Conservation (phyloP, 169 alveolate genomes). For the Cryptosporidium felis region DNA sequence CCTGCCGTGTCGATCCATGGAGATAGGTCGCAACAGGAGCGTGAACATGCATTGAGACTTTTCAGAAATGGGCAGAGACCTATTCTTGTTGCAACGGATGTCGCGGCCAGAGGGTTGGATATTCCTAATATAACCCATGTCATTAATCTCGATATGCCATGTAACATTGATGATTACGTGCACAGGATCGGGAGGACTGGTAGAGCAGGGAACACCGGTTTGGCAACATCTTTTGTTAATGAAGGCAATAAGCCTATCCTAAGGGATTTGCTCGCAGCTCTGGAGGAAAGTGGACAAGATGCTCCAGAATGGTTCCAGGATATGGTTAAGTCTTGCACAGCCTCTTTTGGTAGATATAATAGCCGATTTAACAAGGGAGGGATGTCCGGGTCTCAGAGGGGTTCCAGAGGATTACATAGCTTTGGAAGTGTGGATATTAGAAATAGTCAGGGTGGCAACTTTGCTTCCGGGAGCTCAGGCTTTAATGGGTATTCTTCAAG, state of each 20-base stretch:
- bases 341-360: constrained; percentile 62
- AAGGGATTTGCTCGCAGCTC: constrained; percentile 82
- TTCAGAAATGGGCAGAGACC: constrained; percentile 92
- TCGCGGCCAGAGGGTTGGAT: constrained; percentile 98
- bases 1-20: constrained; percentile 93
- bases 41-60: constrained; percentile 89
- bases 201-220: constrained; percentile 97
- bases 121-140: constrained; percentile 94
- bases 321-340: constrained; percentile 72
- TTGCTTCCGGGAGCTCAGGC: not conserved
- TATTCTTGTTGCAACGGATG: constrained; percentile 98
- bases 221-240: constrained; percentile 93
- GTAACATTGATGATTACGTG: constrained; percentile 93
- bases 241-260: constrained; percentile 87
- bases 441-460: constrained; percentile 4
- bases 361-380: constrained; percentile 14
- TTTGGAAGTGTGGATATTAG: constrained; percentile 69
- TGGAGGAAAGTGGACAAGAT: constrained; percentile 78
- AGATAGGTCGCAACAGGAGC: constrained; percentile 92
- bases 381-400: constrained; percentile 7
- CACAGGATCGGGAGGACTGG: constrained; percentile 98
- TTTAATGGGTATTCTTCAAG: not conserved
- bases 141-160: constrained; percentile 94
- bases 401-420: constrained; percentile 39
- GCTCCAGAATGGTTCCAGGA: constrained; percentile 76